Evolutionary conservation across 345 rosid genomes (phyloP).

Genomic region (Eucalyptus tenuipes): DNA sequence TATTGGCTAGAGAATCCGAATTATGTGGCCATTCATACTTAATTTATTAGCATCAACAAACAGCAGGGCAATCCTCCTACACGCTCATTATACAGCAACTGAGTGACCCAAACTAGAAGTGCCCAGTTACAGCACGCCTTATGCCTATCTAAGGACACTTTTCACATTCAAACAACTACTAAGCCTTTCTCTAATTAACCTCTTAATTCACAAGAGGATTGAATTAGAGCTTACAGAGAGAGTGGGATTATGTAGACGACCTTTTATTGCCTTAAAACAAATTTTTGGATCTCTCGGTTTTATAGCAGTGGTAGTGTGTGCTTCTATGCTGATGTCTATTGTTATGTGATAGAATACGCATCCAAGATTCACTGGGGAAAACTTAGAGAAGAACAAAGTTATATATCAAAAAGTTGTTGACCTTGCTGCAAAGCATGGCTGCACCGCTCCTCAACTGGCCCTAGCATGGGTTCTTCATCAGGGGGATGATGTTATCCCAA

Average conservation of each 20-base stretch:
- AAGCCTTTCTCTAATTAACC: background rate
- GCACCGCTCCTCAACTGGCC: conserved; percentile 37
- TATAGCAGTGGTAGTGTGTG: background rate
- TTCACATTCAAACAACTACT: background rate
- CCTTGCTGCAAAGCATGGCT: conserved; percentile 20
- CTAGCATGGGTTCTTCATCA: conserved; percentile 39
- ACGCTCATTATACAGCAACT: background rate
- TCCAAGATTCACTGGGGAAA: conserved; percentile 30
- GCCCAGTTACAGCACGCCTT: background rate
- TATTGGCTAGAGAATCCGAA: background rate
- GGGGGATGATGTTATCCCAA: conserved; percentile 35
- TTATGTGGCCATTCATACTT: background rate
- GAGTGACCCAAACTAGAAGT: background rate
- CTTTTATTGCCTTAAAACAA: background rate
- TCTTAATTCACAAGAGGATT: background rate
- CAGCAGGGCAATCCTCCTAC: background rate
- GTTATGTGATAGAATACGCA: background rate
- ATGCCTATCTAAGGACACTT: background rate
- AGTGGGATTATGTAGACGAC: background rate
- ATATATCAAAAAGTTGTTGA: conserved; percentile 9
- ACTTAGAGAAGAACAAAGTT: conserved; percentile 32
- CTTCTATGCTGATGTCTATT: background rate
- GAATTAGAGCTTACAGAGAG: background rate
- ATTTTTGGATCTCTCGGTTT: background rate
- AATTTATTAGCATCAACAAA: background rate